A percentile compares a stretch with the other conserved stretches of the same genome.
phyloP scores from a whole-genome alignment of 2,329 filamentous ascomycete genomes.

The Colletotrichum somersetense region DNA sequence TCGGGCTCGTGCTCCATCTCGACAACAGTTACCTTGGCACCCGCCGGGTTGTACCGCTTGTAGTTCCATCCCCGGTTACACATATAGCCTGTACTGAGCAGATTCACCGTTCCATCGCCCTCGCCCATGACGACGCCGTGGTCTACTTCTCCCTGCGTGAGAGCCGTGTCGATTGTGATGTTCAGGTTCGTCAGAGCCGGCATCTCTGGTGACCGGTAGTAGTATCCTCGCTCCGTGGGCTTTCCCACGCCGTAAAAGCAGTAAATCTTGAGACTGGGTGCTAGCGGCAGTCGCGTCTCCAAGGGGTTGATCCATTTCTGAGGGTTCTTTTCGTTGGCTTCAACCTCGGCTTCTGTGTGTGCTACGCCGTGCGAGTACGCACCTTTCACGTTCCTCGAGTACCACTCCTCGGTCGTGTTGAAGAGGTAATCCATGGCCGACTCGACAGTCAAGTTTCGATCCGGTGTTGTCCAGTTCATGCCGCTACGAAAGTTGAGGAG shows the following conservation, averaged over 20 bases:
- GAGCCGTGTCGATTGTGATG: conserved; percentile 77
- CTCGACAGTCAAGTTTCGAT: conserved; percentile 83
- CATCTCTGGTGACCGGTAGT: conserved; percentile 79
- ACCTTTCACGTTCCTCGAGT: conserved; percentile 75
- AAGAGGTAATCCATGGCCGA: conserved; percentile 84
- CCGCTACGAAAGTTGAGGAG: conserved; percentile 85
- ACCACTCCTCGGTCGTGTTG: conserved; percentile 87
- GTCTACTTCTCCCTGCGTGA: conserved; percentile 74
- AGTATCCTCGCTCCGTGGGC: conserved; percentile 92
- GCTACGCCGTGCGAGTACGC: conserved; percentile 93
- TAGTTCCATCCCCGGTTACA: conserved; percentile 95
- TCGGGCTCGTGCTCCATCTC: conserved; percentile 99
- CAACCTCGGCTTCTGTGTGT: conserved; percentile 81
- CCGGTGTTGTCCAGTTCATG: conserved; percentile 72
- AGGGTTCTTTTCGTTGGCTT: conserved; percentile 81
- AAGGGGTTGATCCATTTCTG: conserved; percentile 96
- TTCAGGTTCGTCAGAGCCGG: conserved; percentile 77
- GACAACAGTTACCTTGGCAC: conserved; percentile 82
- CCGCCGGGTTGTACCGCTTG: conserved; percentile 91
- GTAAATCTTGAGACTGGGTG: conserved; percentile 92
- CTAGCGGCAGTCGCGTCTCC: conserved; percentile 86
- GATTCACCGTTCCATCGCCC: conserved; percentile 93
- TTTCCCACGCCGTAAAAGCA: conserved; percentile 98
- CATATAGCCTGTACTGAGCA: conserved; percentile 96
- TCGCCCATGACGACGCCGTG: conserved; percentile 96